Evolutionary conservation across 495 filamentous ascomycete species (phyloP), one percentile per base, ranked within the genome.

Genomic region (Talaromyces wortmannii): DNA sequence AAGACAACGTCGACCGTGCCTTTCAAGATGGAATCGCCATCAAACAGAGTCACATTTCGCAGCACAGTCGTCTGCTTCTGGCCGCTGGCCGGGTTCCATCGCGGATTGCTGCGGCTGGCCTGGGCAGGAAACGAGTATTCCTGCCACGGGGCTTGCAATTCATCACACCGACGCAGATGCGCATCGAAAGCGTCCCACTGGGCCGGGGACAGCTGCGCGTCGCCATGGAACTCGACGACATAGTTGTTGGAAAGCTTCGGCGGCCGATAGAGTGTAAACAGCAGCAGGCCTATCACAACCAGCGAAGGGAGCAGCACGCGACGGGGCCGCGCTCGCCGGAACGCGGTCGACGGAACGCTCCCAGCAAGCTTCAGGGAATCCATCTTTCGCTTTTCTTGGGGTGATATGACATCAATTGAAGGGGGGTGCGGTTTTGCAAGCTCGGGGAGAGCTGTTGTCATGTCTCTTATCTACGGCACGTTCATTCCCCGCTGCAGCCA

Each of bases 11-110:
- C 55, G 8, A 56, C 55, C 13, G 46, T 31, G 17, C 51, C 48
- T 16, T 30, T 16, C 15, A 31, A 42, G 7, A 56, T 43, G 15
- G 16, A 43, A 12, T 43, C 48, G 15, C 55, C 55, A 11, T 56
- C 48, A 40, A 56, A 56, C 18, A 56, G 47, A 43, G 55, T 56
- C 47, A 50, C 55, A 45, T 56, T 56, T 16, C 48, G 45, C 46
- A 56, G 44, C 8, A 56, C 12, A 2, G 42, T 32, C 7, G 55
- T 52, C 6, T 49, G 46, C 40, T 36, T 30, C 30, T 56, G 55
- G 15, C 55, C 55, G 45, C 46, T 51, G 7, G 49, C 33, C 6
- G 48, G 4, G 23, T 56, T 56, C 55, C 55, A 56, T 18, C 55
- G 55, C 30, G 55, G 55, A 15, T 56, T 53, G 23, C 40, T 53